Percentiles rank a stretch among this genome's conserved stretches.
These are phyloP conservation scores for Tulasnella sp. DNA, from an alignment of 768 basidiomycete species.

Conservation along the genomic window DNA sequence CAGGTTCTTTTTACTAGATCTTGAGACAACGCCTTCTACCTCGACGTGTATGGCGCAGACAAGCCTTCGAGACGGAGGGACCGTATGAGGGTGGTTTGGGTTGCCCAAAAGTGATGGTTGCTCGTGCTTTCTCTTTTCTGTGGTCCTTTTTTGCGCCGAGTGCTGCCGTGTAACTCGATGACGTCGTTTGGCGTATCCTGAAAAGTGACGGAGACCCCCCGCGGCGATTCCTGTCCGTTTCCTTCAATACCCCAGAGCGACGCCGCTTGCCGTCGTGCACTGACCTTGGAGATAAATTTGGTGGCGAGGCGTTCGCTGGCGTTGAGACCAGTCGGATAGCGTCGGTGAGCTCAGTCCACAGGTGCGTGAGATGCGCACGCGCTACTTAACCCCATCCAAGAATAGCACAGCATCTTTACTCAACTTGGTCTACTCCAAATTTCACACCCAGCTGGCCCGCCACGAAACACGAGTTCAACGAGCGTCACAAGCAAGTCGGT, in stretches of 20 bases:
- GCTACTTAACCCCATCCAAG: conserved; percentile 11
- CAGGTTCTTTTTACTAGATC: background rate
- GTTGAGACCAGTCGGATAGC: background rate
- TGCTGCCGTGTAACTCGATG: background rate
- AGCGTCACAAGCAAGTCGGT: background rate
- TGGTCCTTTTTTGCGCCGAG: background rate
- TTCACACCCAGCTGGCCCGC: background rate
- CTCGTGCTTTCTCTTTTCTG: background rate
- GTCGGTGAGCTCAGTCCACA: background rate
- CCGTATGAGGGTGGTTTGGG: background rate
- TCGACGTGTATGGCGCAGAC: background rate
- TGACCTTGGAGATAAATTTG: background rate
- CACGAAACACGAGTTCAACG: background rate
- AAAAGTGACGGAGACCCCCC: background rate
- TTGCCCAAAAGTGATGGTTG: background rate
- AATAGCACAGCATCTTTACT: background rate
- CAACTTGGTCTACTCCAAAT: background rate
- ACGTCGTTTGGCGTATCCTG: background rate
- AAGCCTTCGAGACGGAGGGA: background rate
- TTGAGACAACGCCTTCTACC: background rate
- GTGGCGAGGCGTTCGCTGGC: background rate
- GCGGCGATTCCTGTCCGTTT: background rate
- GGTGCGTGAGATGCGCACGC: background rate
- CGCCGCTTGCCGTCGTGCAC: background rate
- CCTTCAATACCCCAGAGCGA: background rate